Base-by-base conservation (phyloP, 768 basidiomycete genomes). In the Auriscalpium vulgare region DNA sequence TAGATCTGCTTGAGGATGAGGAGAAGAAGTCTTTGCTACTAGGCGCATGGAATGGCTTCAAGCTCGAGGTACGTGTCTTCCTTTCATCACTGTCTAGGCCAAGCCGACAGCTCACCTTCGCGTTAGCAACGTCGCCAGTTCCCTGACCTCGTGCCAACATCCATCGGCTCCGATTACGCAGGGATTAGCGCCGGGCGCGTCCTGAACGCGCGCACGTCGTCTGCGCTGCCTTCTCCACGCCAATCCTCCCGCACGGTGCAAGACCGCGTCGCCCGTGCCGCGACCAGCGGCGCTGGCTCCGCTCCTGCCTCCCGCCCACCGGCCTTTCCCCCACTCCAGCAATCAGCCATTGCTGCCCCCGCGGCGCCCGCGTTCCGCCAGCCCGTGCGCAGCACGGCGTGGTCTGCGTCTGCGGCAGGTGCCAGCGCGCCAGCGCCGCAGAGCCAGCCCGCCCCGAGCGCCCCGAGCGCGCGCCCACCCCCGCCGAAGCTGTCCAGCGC, bases 211-310 rank as follows among this genome's bases (percentile, higher is more conserved):
- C 93, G 94, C 67, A 80, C 90, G 56, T 79, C 81, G 1, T 88
- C 88, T 0, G 75, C 80, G 1, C 72, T 81, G 0, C 77, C 81
- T 9, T 78, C 82, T 2, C 77, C 81, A 10, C 73, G 76, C 34
- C 75, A 77, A 57, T 75, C 82, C 2, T 83, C 86, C 2, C 75
- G 85, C 51, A 80, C 85, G 58, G 79, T 95, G 0, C 91, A 81
- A 84, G 91, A 93, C 60, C 84, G 93, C 14, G 92, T 95, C 23
- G 93, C 91, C 8, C 81, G 80, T 58, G 93, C 91, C 0, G 94
- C 92, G 0, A 71, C 75, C 14, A 68, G 73, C 2, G 71, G 75
- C 47, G 68, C 73, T 34, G 45, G 61, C 1, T 62, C 64, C 37
- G 58, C 65, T 23, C 56, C 63, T 3, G 71, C 76, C 51, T 67